phyloP scores from a whole-genome alignment of 2,329 filamentous ascomycete species.

The Verticillium tricorpus region DNA sequence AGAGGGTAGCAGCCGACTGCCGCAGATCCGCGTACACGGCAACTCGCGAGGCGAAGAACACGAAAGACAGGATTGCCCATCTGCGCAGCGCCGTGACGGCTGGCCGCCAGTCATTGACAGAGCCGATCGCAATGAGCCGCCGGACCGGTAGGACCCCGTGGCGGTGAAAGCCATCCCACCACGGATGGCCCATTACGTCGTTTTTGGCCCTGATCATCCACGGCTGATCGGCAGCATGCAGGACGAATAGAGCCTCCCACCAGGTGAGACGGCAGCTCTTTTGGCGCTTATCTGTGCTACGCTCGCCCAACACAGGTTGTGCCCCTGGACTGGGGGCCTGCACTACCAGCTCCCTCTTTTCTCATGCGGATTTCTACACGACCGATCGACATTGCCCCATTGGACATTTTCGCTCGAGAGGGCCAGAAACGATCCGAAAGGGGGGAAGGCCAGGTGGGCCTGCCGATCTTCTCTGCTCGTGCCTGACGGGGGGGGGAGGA shows the following conservation, averaged over 20 bases:
- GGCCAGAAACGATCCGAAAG: neutral
- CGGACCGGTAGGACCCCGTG: neutral
- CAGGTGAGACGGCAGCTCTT: conserved; percentile 2
- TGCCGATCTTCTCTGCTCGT: neutral
- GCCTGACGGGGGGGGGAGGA: neutral
- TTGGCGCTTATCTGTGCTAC: conserved; percentile 1
- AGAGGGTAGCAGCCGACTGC: neutral
- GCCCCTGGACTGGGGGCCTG: neutral
- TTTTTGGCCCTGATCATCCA: neutral
- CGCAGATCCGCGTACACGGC: neutral
- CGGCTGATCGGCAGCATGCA: neutral
- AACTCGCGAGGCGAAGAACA: neutral
- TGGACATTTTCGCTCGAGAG: neutral
- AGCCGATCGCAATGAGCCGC: neutral
- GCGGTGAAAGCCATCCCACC: neutral
- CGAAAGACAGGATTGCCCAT: neutral
- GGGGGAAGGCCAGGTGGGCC: neutral
- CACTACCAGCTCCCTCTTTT: neutral
- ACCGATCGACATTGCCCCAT: neutral
- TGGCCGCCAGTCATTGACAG: neutral
- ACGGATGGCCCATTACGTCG: neutral
- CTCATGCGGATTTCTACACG: neutral
- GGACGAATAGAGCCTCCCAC: neutral
- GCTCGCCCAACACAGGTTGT: neutral
- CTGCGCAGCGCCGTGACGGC: neutral